phyloP scores from a whole-genome alignment of 1,139 yeast genomes.

The Geotrichum cucujoidarum region DNA sequence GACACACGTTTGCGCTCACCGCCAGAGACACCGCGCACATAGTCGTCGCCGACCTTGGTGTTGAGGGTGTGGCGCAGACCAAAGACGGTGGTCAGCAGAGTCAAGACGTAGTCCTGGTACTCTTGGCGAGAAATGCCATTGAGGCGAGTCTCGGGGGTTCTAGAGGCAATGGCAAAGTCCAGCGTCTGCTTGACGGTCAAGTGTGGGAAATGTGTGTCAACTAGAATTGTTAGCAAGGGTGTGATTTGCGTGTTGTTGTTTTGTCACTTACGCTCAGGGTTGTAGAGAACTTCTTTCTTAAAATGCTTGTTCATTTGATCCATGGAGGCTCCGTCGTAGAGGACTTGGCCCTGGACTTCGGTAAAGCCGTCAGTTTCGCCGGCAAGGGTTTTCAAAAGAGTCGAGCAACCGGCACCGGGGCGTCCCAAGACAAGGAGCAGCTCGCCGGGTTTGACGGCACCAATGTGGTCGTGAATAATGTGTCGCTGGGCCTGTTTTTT shows the following conservation, averaged over 20 bases:
- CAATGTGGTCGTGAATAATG: conserved; percentile 16
- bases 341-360: conserved; percentile 38
- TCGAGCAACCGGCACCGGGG: conserved; percentile 62
- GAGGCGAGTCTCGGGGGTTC: conserved; percentile 49
- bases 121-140: conserved; percentile 45
- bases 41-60: conserved; percentile 55
- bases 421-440: conserved; percentile 55
- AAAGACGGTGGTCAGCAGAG: conserved; percentile 49
- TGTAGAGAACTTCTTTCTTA: conserved; percentile 50
- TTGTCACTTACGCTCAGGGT: conserved; percentile 48
- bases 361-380: conserved; percentile 45
- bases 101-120: conserved; percentile 45
- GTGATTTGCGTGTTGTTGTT: too few species aligned
- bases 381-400: conserved; percentile 50
- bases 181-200: conserved; percentile 57
- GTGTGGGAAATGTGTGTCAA: conserved; percentile 55
- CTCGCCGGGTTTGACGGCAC: conserved; percentile 43
- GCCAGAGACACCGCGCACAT: conserved; percentile 56
- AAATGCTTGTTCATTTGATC: conserved; percentile 44
- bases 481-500: conserved; percentile 19
- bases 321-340: conserved; percentile 49
- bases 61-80: conserved; percentile 51
- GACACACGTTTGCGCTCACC: conserved; percentile 60
- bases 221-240: conserved; percentile 14
- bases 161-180: conserved; percentile 52